Percentiles rank a stretch among this genome's conserved stretches.
Conservation (phyloP, 1,284 basidiomycete species). For the Chondrostereum purpureum region DNA sequence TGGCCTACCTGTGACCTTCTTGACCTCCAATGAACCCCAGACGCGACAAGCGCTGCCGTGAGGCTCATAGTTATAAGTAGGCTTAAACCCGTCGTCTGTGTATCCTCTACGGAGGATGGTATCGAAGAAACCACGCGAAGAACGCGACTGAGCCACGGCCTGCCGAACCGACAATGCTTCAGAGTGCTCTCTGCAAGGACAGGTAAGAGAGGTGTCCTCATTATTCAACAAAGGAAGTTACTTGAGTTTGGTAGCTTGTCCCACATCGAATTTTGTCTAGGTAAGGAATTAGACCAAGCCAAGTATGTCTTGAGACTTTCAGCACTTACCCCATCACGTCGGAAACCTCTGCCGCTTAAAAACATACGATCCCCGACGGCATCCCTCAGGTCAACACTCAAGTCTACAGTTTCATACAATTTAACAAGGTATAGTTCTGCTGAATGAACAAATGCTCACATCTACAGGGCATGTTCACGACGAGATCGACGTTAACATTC, state of each 20-base stretch:
- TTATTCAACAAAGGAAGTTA: slow-evolving; percentile 25
- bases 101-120: slow-evolving; percentile 39
- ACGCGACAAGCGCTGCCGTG: slow-evolving; percentile 77
- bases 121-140: slow-evolving; percentile 63
- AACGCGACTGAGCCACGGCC: slow-evolving; percentile 62
- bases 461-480: slow-evolving; percentile 88
- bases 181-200: slow-evolving; percentile 46
- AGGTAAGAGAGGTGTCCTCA: neutral
- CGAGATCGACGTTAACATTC: slow-evolving; percentile 84
- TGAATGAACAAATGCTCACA: slow-evolving; percentile 48
- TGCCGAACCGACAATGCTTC: slow-evolving; percentile 60
- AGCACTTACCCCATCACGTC: slow-evolving; percentile 78
- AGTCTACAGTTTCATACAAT: slow-evolving; percentile 37
- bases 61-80: slow-evolving; percentile 63
- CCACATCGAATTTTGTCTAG: slow-evolving; percentile 77
- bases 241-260: slow-evolving; percentile 74
- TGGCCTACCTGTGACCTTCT: slow-evolving; percentile 80
- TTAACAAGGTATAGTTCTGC: neutral
- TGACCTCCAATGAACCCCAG: slow-evolving; percentile 79
- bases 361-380: slow-evolving; percentile 88
- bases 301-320: neutral
- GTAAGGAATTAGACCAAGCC: slow-evolving; percentile 6
- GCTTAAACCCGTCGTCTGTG: slow-evolving; percentile 43
- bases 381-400: slow-evolving; percentile 88
- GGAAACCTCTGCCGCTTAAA: slow-evolving; percentile 72